Conservation (phyloP, 2,329 filamentous ascomycete species). For the Fusarium tricinctum region DNA sequence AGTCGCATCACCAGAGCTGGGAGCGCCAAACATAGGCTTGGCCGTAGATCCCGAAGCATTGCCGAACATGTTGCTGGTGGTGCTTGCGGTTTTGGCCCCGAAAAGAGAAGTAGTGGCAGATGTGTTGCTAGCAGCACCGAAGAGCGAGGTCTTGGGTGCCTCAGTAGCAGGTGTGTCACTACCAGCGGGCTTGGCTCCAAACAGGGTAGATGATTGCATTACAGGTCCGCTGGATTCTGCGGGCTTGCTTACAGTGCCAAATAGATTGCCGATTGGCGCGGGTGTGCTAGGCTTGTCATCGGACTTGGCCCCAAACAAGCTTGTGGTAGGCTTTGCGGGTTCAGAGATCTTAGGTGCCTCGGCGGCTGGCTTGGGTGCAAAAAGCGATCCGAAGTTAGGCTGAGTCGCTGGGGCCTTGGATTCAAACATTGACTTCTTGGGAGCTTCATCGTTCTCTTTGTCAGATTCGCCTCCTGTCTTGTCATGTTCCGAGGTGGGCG, state of each 20-base stretch:
- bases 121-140: slow-evolving; percentile 48
- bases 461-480: slow-evolving; percentile 59
- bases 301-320: slow-evolving; percentile 57
- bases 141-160: slow-evolving; percentile 49
- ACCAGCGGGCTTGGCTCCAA: slow-evolving; percentile 53
- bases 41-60: slow-evolving; percentile 41
- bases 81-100: slow-evolving; percentile 46
- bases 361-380: slow-evolving; percentile 52
- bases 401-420: slow-evolving; percentile 52
- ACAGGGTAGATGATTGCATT: slow-evolving; percentile 53
- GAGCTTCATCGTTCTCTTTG: slow-evolving; percentile 59
- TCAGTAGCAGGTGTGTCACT: slow-evolving; percentile 47
- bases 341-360: slow-evolving; percentile 51
- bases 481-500: slow-evolving; percentile 47
- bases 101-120: slow-evolving; percentile 42
- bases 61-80: slow-evolving; percentile 53
- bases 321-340: slow-evolving; percentile 47
- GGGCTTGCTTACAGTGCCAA: slow-evolving; percentile 55
- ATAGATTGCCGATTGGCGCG: slow-evolving; percentile 53
- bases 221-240: slow-evolving; percentile 49
- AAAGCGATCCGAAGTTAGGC: slow-evolving; percentile 51
- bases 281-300: slow-evolving; percentile 49
- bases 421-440: slow-evolving; percentile 54
- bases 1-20: slow-evolving; percentile 31
- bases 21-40: slow-evolving; percentile 52